A percentile compares a stretch with the other conserved stretches of the same genome.
These are phyloP conservation scores for Rhizophagus sp. DNA, from an alignment of 192 early-diverging fungal species.

Conservation along the genomic window DNA sequence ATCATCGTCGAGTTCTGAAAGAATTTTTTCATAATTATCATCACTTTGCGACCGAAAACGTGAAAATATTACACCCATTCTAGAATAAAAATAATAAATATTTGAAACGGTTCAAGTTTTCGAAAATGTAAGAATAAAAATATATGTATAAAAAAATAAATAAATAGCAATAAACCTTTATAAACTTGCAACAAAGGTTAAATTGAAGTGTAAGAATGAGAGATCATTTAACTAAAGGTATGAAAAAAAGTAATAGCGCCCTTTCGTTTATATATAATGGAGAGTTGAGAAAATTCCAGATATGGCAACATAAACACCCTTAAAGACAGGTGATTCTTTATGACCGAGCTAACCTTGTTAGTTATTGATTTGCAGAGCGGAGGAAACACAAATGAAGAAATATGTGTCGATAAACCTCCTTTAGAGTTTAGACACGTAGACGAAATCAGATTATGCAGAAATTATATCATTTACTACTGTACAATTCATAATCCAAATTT, in stretches of 20 bases:
- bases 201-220: not conserved
- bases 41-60: conserved; percentile 26
- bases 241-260: not conserved
- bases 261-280: not conserved
- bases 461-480: too few species aligned
- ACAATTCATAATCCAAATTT: not conserved
- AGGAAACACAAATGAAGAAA: not conserved
- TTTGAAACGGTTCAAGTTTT: not conserved
- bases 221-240: not conserved
- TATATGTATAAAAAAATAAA: too few species aligned
- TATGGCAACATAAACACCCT: not conserved
- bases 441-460: not conserved
- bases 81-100: not conserved
- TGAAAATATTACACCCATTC: conserved; percentile 19
- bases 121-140: too few species aligned
- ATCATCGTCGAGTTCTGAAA: conserved; percentile 67
- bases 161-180: not conserved
- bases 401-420: not conserved
- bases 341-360: not conserved
- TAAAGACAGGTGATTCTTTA: not conserved
- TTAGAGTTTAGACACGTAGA: not conserved
- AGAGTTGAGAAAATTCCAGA: not conserved
- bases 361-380: not conserved
- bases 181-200: not conserved
- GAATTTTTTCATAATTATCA: conserved; percentile 50